Evolutionary conservation across 495 filamentous ascomycete species (phyloP), one percentile per base, ranked within the genome.

Genomic region (Aspergillus ostianus): DNA sequence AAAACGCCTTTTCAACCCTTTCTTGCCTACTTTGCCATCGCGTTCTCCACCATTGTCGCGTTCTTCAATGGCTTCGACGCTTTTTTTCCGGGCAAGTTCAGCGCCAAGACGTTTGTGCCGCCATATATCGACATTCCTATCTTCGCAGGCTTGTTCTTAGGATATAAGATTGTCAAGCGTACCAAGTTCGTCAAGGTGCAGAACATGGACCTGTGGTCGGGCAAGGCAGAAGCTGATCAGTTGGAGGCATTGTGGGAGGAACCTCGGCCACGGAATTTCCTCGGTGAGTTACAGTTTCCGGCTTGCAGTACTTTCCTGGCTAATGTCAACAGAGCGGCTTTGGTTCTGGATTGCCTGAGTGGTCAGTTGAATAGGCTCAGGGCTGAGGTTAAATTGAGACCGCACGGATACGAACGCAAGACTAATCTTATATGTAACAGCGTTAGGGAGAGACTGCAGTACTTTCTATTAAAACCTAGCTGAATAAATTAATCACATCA

Each of bases 51-150:
- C 18, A 71, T 84, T 47, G 69, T 86, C 29, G 73, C 72, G 9
- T 67, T 87, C 13, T 77, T 85, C 58, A 85, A 82, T 58, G 84
- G 85, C 8, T 87, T 85, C 59, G 73, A 76, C 51, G 82, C 84
- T 21, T 87, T 87, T 61, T 83, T 84, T 63, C 79, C 81, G 0
- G 72, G 77, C 0, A 68, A 79, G 13, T 77, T 68, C 52, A 65
- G 47, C 44, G 62, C 67, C 4, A 64, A 68, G 50, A 67, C 54
- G 12, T 77, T 77, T 41, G 57, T 77, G 5, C 61, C 71, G 0
- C 64, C 68, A 0, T 77, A 77, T 32, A 62, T 75, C 26, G 81
- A 85, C 49, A 80, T 88, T 29, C 82, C 83, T 0, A 75, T 87
- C 26, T 79, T 86, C 45, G 48, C 77, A 0, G 57, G 57, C 1